Percentiles rank a stretch among this genome's conserved stretches.
Evolutionary conservation across 2,329 filamentous ascomycete genomes (phyloP).

Genomic region (Fusarium annulatum): DNA sequence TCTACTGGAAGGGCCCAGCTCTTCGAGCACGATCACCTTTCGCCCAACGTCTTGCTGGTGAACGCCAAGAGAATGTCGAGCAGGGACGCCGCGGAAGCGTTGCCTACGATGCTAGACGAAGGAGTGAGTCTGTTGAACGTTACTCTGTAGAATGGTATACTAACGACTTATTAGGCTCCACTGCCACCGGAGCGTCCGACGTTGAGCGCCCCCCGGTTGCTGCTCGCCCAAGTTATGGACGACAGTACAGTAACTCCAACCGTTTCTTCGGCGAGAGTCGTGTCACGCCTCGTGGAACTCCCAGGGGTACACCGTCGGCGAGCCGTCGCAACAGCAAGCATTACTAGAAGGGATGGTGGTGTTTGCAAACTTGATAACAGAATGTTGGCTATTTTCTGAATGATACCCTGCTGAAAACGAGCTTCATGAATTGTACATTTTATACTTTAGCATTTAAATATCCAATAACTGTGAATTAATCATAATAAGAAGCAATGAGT

Average conservation of each 20-base stretch:
- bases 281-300: slow-evolving; percentile 53
- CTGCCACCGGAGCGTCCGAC: slow-evolving; percentile 19
- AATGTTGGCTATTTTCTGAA: too few relatives aligned
- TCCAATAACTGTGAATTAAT: too few relatives aligned
- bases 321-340: slow-evolving; percentile 43
- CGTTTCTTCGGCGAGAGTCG: slow-evolving; percentile 57
- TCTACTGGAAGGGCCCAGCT: slow-evolving; percentile 72
- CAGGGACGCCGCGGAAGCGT: slow-evolving; percentile 48
- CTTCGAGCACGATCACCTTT: slow-evolving; percentile 72
- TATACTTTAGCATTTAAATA: too few relatives aligned
- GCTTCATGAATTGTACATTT: too few relatives aligned
- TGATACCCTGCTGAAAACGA: too few relatives aligned
- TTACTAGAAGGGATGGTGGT: background rate
- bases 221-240: slow-evolving; percentile 33
- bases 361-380: too few relatives aligned
- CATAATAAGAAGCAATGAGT: too few relatives aligned
- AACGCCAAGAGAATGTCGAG: slow-evolving; percentile 45
- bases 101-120: slow-evolving; percentile 38
- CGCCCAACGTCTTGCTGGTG: slow-evolving; percentile 69
- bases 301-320: slow-evolving; percentile 52
- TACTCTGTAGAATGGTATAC: too few relatives aligned
- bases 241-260: slow-evolving; percentile 53
- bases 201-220: slow-evolving; percentile 25
- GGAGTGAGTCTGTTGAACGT: slow-evolving; percentile 42
- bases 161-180: slow-evolving; percentile 37